Evolutionary conservation across 1,284 basidiomycete genomes (phyloP), one percentile per base, ranked within the genome.

Genomic region (Malassezia arunalokei): DNA sequence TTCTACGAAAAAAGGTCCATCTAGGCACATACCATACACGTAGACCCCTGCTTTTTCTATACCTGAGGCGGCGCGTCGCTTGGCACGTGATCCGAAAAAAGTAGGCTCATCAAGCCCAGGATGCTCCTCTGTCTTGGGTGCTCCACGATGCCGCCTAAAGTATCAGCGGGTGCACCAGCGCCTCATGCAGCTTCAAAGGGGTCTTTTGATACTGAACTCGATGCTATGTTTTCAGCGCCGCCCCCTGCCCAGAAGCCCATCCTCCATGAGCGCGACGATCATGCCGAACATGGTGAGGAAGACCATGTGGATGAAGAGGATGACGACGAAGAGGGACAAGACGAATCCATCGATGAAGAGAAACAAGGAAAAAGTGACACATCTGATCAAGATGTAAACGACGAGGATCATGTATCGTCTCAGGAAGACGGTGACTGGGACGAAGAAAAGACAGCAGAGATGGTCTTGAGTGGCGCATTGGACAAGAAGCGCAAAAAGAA

Each of bases 1-100:
- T 87, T 85, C 73, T 98, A 98, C 76, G 65, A 24, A 9, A n/a
- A 24, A 24, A 24, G 20, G 20, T 24, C 20, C 20, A 24, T 24
- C 20, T 24, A 24, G 20, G 20, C 20, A 24, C 20, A 24, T 24
- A 24, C 20, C 20, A 24, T 24, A 24, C 20, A 24, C 20, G 20
- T 24, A 24, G 20, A 4, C 20, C 20, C 20, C 20, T 24, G 20
- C 20, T 24, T 24, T 24, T 24, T 24, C 20, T 24, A 24, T 24
- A 24, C 20, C 20, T 24, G 20, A 24, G 20, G 20, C 20, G 20
- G 20, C 20, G 20, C 20, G 20, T 24, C 20, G 20, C 20, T 2
- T 2, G 4, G 20, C 43, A 44, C 43, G 43, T 44, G 43, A 44
- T 17, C 15, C 15, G 30, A 33, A 44, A 35, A 35, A 35, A 35